phyloP scores from a whole-genome alignment of 441 rosid species.

The Pelargonium australe region DNA sequence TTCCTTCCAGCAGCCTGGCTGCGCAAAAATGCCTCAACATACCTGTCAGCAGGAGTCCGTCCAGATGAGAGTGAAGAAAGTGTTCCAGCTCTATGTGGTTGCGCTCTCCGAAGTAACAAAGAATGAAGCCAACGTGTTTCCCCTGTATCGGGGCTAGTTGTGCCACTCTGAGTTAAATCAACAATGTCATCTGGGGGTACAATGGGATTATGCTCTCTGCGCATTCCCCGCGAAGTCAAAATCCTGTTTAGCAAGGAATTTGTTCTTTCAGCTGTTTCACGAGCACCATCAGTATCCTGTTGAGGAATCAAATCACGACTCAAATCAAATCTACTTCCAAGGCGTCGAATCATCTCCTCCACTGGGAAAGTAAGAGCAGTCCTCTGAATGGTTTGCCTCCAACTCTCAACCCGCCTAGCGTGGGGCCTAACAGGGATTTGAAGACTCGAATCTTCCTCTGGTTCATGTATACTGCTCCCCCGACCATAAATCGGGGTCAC shows the following conservation, averaged over 20 bases:
- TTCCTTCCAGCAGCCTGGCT: conserved; percentile 47
- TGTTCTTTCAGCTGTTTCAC: conserved; percentile 48
- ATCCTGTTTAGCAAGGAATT: conserved; percentile 47
- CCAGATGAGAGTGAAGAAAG: conserved; percentile 39
- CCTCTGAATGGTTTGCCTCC: conserved; percentile 80
- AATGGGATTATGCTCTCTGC: conserved; percentile 53
- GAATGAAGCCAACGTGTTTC: conserved; percentile 47
- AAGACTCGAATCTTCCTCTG: conserved; percentile 54
- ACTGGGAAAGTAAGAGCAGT: conserved; percentile 52
- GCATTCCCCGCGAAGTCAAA: conserved; percentile 58
- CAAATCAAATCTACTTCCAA: conserved; percentile 69
- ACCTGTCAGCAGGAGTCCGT: conserved; percentile 47
- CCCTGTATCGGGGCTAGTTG: conserved; percentile 42
- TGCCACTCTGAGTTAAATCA: conserved; percentile 44
- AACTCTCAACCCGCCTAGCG: conserved; percentile 72
- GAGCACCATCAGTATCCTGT: conserved; percentile 48
- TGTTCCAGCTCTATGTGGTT: conserved; percentile 43
- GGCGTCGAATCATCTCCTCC: conserved; percentile 86
- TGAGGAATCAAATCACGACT: conserved; percentile 44
- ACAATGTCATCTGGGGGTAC: conserved; percentile 40
- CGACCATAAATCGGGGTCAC: conserved; percentile 90
- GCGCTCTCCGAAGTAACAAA: conserved; percentile 45
- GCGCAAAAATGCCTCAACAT: conserved; percentile 48
- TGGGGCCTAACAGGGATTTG: conserved; percentile 79
- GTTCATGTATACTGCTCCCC: conserved; percentile 45